phyloP scores from a whole-genome alignment of 1,139 yeast genomes.

The Yamadazyma friedrichii region DNA sequence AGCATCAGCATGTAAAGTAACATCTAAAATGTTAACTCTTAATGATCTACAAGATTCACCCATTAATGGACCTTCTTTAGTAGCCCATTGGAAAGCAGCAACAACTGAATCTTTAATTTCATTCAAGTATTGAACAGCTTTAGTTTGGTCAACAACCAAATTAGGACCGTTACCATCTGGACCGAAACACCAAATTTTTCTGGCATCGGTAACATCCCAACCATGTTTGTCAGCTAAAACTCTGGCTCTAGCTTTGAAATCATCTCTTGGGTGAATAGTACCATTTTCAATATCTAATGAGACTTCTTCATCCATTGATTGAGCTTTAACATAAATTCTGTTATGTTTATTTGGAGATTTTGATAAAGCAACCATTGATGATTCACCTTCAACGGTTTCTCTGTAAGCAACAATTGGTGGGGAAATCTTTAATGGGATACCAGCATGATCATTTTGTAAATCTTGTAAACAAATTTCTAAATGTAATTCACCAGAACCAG shows the following conservation, averaged over 20 bases:
- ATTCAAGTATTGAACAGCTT: slow-evolving; percentile 98
- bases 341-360: slow-evolving; percentile 99
- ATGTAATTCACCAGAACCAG: slow-evolving; percentile 99
- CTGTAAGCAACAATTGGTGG: slow-evolving; percentile 99
- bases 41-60: slow-evolving; percentile 96
- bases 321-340: slow-evolving; percentile 98
- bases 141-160: slow-evolving; percentile 98
- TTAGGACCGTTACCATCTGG: slow-evolving; percentile 99
- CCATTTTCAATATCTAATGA: slow-evolving; percentile 91
- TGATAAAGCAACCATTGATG: slow-evolving; percentile 94
- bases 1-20: slow-evolving; percentile 99
- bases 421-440: slow-evolving; percentile 96
- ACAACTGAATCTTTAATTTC: slow-evolving; percentile 99
- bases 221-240: slow-evolving; percentile 98
- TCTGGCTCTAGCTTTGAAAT: slow-evolving; percentile 99
- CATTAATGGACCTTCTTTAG: slow-evolving; percentile 98
- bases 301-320: slow-evolving; percentile 93
- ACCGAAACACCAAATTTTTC: slow-evolving; percentile 99
- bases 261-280: slow-evolving; percentile 92
- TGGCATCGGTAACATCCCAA: slow-evolving; percentile 99
- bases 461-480: slow-evolving; percentile 96
- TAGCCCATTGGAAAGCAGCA: slow-evolving; percentile 99
- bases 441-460: slow-evolving; percentile 99
- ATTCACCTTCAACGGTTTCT: slow-evolving; percentile 94
- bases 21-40: slow-evolving; percentile 98